Evolutionary conservation across 371 early-diverging fungal genomes (phyloP), one percentile per base, ranked within the genome.

Genomic region (Capillidium rhysosporum): DNA sequence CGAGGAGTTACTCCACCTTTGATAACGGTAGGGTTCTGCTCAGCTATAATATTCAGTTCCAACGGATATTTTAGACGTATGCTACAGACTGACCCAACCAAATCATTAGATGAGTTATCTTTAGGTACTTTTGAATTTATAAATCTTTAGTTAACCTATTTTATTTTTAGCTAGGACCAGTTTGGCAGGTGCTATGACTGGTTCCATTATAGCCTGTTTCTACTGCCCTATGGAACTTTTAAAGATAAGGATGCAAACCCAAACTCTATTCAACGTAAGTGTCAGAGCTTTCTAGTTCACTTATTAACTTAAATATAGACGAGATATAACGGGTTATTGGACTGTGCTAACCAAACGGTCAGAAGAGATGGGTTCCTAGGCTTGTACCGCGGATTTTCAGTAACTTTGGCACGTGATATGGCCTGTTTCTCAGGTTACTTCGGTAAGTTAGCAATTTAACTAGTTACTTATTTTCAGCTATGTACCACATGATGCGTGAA

Each of bases 351-450:
- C 40, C 73, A 80, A 30, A 86, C 80, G 1, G 68, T 79, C 55
- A 69, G 70, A 52, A 67, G 71, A 53, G 73, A 77, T 46, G 89
- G 89, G 0, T 10, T 80, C 12, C 54, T 52, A 25, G 86, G 86
- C 20, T 63, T 91, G 24, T 91, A 87, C 62, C 80, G 86, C 44
- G 92, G 92, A 30, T 63, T 87, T 58, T 70, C 70, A 0, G 76
- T 84, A 56, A 89, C 88, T 1, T 56, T 88, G n/a, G 41, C 89
- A 18, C 75, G 90, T 58, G 90, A 90, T 63, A 63, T 76, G 12
- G 91, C 90, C n/a, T 80, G 82, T 55, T 90, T 82, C 66, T 79
- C 75, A 52, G 70, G 73, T 2, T 89, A 89, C 62, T 91, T 89
- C 68, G 77, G 83, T 65, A 73, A 62, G 62, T 47, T 8, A 23